These are phyloP conservation scores for Candida bentonensis DNA, from an alignment of 805 yeast genomes.

Conservation along the genomic window DNA sequence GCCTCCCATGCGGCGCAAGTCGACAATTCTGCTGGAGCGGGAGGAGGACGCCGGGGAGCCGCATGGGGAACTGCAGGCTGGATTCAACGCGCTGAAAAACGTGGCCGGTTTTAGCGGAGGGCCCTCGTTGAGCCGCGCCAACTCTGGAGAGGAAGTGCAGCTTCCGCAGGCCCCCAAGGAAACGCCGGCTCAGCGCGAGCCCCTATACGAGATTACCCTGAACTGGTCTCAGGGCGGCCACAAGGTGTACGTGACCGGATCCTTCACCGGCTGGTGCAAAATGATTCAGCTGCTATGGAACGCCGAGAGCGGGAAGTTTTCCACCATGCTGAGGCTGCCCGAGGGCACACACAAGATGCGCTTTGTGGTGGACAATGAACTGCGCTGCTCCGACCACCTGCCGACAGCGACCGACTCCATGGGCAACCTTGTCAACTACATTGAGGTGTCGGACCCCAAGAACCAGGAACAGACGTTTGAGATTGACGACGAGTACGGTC, in stretches of 20 bases:
- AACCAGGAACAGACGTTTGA: conserved; percentile 5
- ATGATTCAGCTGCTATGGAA: conserved; percentile 73
- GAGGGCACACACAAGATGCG: conserved; percentile 88
- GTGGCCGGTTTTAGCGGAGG: conserved; percentile 6
- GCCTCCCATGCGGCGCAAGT: not conserved
- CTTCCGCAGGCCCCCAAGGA: conserved; percentile 6
- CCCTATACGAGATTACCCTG: conserved; percentile 15
- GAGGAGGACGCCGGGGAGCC: not conserved
- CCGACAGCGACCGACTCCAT: conserved; percentile 97
- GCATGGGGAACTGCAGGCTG: not conserved
- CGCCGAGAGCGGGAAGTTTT: conserved; percentile 17
- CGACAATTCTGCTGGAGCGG: not conserved
- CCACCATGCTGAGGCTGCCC: conserved; percentile 32
- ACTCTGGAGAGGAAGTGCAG: conserved; percentile 18
- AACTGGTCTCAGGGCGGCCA: conserved; percentile 92
- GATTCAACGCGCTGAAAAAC: not conserved
- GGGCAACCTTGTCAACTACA: conserved; percentile 89
- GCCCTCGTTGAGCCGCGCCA: conserved; percentile 16
- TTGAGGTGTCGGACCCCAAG: conserved; percentile 23
- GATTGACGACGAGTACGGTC: conserved; percentile 2
- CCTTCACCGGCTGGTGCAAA: conserved; percentile 96
- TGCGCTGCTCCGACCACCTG: conserved; percentile 70
- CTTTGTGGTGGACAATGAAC: conserved; percentile 87
- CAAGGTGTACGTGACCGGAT: conserved; percentile 90
- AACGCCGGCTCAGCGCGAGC: conserved; percentile 4